Evolutionary conservation across 75 land plant genomes (phyloP).

Genomic region (Cunninghamia lanceolata): DNA sequence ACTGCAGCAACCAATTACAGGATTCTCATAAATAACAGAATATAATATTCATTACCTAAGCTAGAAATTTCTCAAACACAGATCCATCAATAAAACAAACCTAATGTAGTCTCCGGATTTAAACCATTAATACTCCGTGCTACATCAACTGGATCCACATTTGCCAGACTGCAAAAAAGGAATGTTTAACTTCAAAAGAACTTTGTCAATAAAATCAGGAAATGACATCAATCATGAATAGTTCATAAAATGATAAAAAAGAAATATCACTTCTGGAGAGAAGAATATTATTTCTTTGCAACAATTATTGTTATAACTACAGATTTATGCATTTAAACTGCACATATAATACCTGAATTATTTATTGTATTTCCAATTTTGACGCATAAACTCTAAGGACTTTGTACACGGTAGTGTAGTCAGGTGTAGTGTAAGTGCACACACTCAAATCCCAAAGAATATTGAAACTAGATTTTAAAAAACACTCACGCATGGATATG

Average conservation of each 20-base stretch:
- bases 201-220: background rate
- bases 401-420: background rate
- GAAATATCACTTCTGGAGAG: background rate
- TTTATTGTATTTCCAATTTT: background rate
- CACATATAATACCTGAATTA: background rate
- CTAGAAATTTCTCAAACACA: background rate
- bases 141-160: conserved; percentile 98
- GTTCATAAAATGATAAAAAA: background rate
- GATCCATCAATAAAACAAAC: conserved; percentile 27
- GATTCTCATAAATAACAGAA: background rate
- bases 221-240: background rate
- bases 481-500: too few relatives aligned
- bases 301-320: background rate
- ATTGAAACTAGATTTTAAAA: too few relatives aligned
- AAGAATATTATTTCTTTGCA: background rate
- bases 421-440: too few relatives aligned
- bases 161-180: conserved; percentile 68
- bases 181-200: background rate
- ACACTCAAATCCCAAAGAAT: too few relatives aligned
- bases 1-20: conserved; percentile 41
- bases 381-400: background rate
- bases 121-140: conserved; percentile 71
- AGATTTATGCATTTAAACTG: background rate
- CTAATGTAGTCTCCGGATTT: conserved; percentile 89
- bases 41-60: background rate